Evolutionary conservation across 108 stramenopile genomes (phyloP), one percentile per base, ranked within the genome.

Genomic region (Conticribra weissflogii): DNA sequence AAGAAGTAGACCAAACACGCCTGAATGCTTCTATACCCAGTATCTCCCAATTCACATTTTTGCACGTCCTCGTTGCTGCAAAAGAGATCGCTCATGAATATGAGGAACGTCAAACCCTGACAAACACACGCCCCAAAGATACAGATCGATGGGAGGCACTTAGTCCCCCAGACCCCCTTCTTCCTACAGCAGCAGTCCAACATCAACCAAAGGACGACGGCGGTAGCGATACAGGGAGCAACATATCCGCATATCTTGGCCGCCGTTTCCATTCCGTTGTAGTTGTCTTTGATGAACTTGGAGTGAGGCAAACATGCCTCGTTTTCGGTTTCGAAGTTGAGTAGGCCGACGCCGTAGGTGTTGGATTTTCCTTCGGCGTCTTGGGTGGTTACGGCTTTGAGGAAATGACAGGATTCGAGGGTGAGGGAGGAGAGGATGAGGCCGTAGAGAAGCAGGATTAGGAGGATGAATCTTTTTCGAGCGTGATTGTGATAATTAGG

Each of bases 211-310:
- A 78, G 17, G 1, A 68, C 21, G n/a, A 57, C 50, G 7, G 65
- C 21, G 3, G 57, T 19, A 1, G 56, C 69, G 21, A 66, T 27
- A 16, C 27, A 41, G 2, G 77, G 77, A 22, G 77, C 77, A 4
- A 71, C 22, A 34, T 60, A 66, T 22, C 69, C 77, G 30, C 69
- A 57, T 25, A 78, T 18, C 50, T 60, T 78, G 61, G 77, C 68
- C 3, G 68, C 41, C 58, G 60, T 41, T 71, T 78, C 77, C 77
- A 66, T 78, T 21, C 77, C 77, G 51, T 78, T 78, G 49, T 78
- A 78, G 34, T 71, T 63, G 3, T 66, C 18, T 29, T 59, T 45
- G 21, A 78, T 65, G 27, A 78, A 78, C 8, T 55, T 16, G 31
- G 49, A 70, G 63, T 78, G 77, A 3, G 69, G 58, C 32, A 71